A percentile compares a stretch with the other conserved stretches of the same genome.
phyloP scores from a whole-genome alignment of 192 early-diverging fungal genomes.

The Coemansia sp. region DNA sequence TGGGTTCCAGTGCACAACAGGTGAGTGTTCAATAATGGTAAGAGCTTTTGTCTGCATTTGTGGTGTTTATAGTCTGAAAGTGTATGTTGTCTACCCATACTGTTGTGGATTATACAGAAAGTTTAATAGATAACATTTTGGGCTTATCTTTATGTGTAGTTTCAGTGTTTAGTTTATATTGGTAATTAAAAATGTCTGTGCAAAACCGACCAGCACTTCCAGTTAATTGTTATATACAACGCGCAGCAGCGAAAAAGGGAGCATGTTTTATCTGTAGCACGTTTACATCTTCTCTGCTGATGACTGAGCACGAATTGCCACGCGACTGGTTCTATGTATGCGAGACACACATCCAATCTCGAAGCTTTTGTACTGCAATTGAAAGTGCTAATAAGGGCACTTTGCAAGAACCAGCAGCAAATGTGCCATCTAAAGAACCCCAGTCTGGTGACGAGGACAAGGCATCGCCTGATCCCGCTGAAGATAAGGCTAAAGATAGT shows the following conservation, averaged over 20 bases:
- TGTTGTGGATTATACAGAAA: too few species aligned
- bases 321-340: slow-evolving; percentile 46
- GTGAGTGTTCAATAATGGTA: slow-evolving; percentile 1
- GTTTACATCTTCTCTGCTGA: slow-evolving; percentile 16
- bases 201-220: slow-evolving; percentile 17
- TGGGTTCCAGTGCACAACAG: background rate
- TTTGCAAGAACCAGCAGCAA: background rate
- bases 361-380: slow-evolving; percentile 13
- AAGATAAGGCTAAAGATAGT: background rate
- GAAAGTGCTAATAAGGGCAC: background rate
- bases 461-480: background rate
- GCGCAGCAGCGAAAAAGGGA: slow-evolving; percentile 26
- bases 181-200: slow-evolving; percentile 9
- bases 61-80: too few species aligned
- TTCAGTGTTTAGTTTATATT: background rate
- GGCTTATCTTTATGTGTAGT: background rate
- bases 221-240: slow-evolving; percentile 24
- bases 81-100: too few species aligned
- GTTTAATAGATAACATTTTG: too few species aligned
- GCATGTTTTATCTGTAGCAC: slow-evolving; percentile 27
- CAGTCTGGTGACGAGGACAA: background rate
- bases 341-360: slow-evolving; percentile 1
- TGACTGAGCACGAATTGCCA: slow-evolving; percentile 17
- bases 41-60: background rate
- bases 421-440: background rate